Evolutionary conservation across 2,329 filamentous ascomycete genomes (phyloP).

Genomic region (Orbilia ellipsospora): DNA sequence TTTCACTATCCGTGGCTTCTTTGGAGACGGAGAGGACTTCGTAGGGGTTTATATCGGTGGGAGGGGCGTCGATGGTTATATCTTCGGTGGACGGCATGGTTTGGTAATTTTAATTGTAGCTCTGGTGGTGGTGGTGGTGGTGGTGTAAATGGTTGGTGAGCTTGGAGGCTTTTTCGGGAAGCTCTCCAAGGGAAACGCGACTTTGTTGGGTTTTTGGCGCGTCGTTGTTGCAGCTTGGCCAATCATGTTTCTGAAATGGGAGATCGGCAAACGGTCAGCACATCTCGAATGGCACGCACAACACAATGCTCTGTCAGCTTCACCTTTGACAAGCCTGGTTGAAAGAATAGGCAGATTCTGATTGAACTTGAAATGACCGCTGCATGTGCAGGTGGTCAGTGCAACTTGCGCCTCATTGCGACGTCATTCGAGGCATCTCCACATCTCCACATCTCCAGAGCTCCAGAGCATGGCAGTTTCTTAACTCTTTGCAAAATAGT

Average conservation of each 20-base stretch:
- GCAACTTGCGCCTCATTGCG: slow-evolving; percentile 26
- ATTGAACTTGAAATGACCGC: not conserved
- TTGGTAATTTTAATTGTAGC: slow-evolving; percentile 1
- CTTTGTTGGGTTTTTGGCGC: too few species aligned
- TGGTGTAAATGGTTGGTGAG: too few species aligned
- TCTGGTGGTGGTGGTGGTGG: too few species aligned
- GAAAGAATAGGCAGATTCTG: not conserved
- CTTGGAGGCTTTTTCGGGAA: too few species aligned
- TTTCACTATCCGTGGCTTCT: slow-evolving; percentile 77
- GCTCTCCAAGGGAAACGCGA: not conserved
- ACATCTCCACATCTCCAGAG: too few species aligned
- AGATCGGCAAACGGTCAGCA: too few species aligned
- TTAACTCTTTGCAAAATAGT: too few species aligned
- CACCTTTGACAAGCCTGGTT: not conserved
- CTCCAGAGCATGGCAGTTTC: too few species aligned
- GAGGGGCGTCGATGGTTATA: slow-evolving; percentile 63
- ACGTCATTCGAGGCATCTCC: slow-evolving; percentile 1
- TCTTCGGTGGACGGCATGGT: slow-evolving; percentile 43
- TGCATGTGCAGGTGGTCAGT: not conserved
- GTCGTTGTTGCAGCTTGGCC: too few species aligned
- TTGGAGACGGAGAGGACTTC: slow-evolving; percentile 78
- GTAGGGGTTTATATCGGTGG: slow-evolving; percentile 79
- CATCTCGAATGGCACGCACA: too few species aligned
- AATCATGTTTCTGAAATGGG: too few species aligned
- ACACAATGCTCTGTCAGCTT: too few species aligned